Evolutionary conservation across 2,329 filamentous ascomycete genomes (phyloP).

Genomic region (Cytospora schulzeri): DNA sequence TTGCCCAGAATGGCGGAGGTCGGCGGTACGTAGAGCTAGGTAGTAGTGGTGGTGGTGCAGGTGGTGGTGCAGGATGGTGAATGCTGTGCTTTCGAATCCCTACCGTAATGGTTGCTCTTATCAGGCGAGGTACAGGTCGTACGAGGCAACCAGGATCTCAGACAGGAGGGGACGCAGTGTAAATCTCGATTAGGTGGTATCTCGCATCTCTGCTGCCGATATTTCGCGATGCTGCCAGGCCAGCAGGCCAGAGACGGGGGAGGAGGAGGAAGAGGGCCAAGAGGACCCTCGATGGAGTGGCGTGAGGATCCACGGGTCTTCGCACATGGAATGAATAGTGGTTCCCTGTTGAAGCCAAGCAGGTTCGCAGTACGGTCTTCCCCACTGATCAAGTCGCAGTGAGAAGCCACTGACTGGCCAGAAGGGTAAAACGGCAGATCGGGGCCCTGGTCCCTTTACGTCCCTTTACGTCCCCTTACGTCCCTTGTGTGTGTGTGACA

Average conservation of each 20-base stretch:
- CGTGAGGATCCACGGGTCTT: neutral
- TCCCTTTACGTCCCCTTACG: too few species aligned
- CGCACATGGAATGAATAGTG: conserved; percentile 1
- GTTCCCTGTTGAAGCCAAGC: neutral
- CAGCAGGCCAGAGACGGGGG: neutral
- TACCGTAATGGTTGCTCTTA: neutral
- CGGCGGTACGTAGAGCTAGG: neutral
- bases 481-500: neutral
- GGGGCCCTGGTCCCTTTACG: too few species aligned
- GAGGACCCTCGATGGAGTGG: neutral
- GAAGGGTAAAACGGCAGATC: too few species aligned
- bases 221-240: conserved; percentile 3
- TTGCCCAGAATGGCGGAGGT: neutral
- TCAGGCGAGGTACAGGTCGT: neutral
- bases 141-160: neutral
- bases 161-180: neutral
- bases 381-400: neutral
- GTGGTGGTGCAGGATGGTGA: neutral
- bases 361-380: neutral
- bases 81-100: neutral
- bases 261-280: too few species aligned
- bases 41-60: neutral
- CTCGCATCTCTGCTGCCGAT: neutral
- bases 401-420: neutral
- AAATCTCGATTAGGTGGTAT: conserved; percentile 5